Evolutionary conservation across 768 basidiomycete species (phyloP).

Genomic region (Sporobolomyces roseus): DNA sequence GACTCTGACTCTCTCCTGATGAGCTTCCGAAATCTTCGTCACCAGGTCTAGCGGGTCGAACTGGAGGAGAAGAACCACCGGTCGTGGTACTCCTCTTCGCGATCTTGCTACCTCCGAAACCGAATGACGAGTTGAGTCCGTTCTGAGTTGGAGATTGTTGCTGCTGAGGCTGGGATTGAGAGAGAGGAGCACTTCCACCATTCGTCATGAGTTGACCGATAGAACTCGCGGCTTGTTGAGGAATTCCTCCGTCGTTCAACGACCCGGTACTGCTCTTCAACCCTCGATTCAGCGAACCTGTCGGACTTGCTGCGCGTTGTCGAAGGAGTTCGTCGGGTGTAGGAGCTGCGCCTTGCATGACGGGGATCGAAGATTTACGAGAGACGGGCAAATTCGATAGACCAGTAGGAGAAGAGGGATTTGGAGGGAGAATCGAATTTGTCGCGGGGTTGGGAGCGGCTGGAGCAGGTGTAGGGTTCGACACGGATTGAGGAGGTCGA

Average conservation of each 20-base stretch:
- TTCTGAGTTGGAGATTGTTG: conserved; percentile 4
- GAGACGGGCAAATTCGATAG: neutral
- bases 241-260: neutral
- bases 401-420: conserved; percentile 9
- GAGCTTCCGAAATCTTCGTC: neutral
- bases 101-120: conserved; percentile 20
- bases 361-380: conserved; percentile 39
- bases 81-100: conserved; percentile 48
- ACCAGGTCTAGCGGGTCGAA: conserved; percentile 17
- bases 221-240: neutral
- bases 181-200: neutral
- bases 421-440: conserved; percentile 8
- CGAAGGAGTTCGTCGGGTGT: conserved; percentile 9
- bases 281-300: conserved; percentile 13
- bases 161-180: neutral
- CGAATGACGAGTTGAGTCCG: conserved; percentile 3
- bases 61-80: conserved; percentile 16
- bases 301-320: conserved; percentile 13
- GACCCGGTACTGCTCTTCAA: conserved; percentile 12
- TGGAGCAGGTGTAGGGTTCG: too few species aligned
- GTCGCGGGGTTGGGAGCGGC: neutral
- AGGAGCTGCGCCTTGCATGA: neutral
- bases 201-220: conserved; percentile 23
- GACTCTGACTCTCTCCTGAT: neutral
- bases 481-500: conserved; percentile 20